phyloP scores from a whole-genome alignment of 495 filamentous ascomycete species.

The Xylaria venustula region DNA sequence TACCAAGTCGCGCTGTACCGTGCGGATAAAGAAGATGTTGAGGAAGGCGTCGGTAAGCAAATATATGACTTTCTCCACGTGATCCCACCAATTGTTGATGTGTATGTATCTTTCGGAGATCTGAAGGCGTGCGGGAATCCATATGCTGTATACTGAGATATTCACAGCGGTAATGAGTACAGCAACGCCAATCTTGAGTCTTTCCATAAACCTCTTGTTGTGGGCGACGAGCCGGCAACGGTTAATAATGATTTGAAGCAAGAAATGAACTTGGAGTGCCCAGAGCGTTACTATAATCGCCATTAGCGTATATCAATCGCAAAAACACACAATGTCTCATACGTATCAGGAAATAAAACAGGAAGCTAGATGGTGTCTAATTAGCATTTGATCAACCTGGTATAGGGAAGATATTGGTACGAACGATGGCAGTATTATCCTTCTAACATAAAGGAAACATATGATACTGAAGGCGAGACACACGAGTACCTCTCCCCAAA shows the following conservation, averaged over 20 bases:
- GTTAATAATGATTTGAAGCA: conserved; percentile 52
- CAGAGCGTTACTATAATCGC: conserved; percentile 23
- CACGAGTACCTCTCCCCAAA: conserved; percentile 26
- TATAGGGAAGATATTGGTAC: background rate
- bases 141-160: conserved; percentile 50
- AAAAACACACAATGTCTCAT: background rate
- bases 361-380: conserved; percentile 15
- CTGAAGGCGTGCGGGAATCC: conserved; percentile 47
- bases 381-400: background rate
- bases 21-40: conserved; percentile 50
- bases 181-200: conserved; percentile 36
- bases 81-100: conserved; percentile 51
- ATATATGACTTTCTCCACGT: conserved; percentile 47
- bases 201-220: conserved; percentile 23
- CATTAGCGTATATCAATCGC: background rate
- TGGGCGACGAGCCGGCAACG: conserved; percentile 43
- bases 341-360: conserved; percentile 23
- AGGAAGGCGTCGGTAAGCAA: conserved; percentile 44
- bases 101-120: conserved; percentile 26
- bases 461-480: conserved; percentile 17
- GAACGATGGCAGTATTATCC: conserved; percentile 22
- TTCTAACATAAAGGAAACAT: conserved; percentile 28
- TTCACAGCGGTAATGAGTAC: conserved; percentile 43
- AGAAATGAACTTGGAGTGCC: conserved; percentile 39
- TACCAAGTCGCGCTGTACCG: conserved; percentile 45